Conservation (phyloP, 2,329 filamentous ascomycete species). For the Aspergillus tamarii region DNA sequence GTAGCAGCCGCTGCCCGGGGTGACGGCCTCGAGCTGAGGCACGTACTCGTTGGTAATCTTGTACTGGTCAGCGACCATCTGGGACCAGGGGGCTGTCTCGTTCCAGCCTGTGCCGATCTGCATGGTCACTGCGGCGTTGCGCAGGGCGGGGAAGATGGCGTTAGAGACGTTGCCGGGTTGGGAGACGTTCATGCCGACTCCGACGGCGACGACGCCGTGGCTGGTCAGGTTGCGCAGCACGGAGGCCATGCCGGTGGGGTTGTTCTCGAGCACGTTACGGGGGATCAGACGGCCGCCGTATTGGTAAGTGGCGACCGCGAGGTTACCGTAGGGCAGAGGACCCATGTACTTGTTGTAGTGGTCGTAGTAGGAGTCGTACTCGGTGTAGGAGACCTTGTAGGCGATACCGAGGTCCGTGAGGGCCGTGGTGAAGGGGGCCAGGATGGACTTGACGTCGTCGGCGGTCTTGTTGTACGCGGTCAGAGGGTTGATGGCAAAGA, state of each 20-base stretch:
- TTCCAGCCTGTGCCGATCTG: constrained; percentile 40
- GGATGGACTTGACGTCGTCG: constrained; percentile 48
- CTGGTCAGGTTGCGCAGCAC: constrained; percentile 40
- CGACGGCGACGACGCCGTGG: constrained; percentile 39
- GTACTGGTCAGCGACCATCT: constrained; percentile 41
- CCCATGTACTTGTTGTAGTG: constrained; percentile 39
- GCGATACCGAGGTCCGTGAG: constrained; percentile 43
- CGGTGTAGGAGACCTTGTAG: constrained; percentile 32
- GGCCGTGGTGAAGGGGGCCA: constrained; percentile 48
- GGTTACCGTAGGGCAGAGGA: constrained; percentile 32
- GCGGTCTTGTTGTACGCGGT: constrained; percentile 54
- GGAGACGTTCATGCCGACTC: constrained; percentile 45
- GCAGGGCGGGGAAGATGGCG: constrained; percentile 45
- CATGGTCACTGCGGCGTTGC: constrained; percentile 42
- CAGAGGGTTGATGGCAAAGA: constrained; percentile 51
- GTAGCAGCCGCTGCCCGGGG: constrained; percentile 45
- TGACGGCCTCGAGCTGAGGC: constrained; percentile 42
- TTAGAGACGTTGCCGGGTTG: constrained; percentile 40
- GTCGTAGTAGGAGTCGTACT: constrained; percentile 39
- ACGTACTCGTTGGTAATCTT: constrained; percentile 46
- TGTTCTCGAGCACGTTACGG: constrained; percentile 34
- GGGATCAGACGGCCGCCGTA: constrained; percentile 42
- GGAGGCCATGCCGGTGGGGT: constrained; percentile 31
- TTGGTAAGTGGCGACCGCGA: constrained; percentile 29
- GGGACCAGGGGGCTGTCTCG: constrained; percentile 40